A percentile compares a stretch with the other conserved stretches of the same genome.
Evolutionary conservation across 1,284 basidiomycete species (phyloP).

Genomic region (Lentinus polychrous): DNA sequence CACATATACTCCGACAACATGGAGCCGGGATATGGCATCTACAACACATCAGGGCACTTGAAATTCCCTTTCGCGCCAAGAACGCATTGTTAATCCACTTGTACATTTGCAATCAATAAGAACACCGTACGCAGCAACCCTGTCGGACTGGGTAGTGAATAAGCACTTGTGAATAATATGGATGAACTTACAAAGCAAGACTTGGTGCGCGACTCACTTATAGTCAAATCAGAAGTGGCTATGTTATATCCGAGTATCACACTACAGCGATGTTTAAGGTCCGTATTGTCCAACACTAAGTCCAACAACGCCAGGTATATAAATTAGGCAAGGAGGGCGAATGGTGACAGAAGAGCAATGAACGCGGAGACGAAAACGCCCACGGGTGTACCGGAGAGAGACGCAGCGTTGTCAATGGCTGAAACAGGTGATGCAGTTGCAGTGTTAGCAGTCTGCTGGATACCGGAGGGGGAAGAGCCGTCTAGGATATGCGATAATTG

Average conservation of each 20-base stretch:
- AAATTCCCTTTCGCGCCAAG: constrained; percentile 48
- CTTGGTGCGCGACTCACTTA: too few species aligned
- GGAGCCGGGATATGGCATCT: constrained; percentile 65
- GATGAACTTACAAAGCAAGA: too few species aligned
- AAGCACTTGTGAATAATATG: too few species aligned
- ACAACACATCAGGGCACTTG: constrained; percentile 34
- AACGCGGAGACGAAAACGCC: constrained; percentile 21
- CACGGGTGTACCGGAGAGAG: constrained; percentile 16
- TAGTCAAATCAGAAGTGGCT: too few species aligned
- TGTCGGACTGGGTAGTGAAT: too few species aligned
- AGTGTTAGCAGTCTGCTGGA: constrained; percentile 30
- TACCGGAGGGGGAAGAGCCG: constrained; percentile 30
- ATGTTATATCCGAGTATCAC: too few species aligned
- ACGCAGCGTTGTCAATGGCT: constrained; percentile 22
- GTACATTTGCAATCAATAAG: neutral
- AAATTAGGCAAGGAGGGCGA: constrained; percentile 28
- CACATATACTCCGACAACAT: constrained; percentile 65
- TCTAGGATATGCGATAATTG: constrained; percentile 22
- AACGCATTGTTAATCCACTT: constrained; percentile 22
- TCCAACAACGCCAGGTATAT: too few species aligned
- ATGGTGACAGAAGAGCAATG: constrained; percentile 25
- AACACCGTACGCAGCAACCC: too few species aligned
- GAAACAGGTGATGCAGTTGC: constrained; percentile 19
- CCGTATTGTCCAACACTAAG: too few species aligned
- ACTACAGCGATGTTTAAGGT: too few species aligned